Evolutionary conservation across 2,329 filamentous ascomycete genomes (phyloP).

Genomic region (Hypomyces perniciosus): DNA sequence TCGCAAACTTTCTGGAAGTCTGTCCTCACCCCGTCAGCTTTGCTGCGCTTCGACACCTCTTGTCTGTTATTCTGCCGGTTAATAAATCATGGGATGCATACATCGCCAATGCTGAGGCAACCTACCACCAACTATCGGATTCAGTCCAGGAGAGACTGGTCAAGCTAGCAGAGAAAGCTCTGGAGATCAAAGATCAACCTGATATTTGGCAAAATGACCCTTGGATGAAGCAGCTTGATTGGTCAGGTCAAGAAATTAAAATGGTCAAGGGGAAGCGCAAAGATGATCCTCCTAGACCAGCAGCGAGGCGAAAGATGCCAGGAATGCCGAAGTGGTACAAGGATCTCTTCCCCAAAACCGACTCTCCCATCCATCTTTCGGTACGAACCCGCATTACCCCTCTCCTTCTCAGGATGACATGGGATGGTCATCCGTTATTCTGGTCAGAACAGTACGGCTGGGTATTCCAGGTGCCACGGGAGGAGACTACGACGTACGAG

Average conservation of each 20-base stretch:
- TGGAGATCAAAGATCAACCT: conserved; percentile 64
- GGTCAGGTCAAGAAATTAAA: conserved; percentile 86
- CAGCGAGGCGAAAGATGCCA: conserved; percentile 81
- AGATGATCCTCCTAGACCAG: conserved; percentile 67
- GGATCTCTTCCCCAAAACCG: conserved; percentile 68
- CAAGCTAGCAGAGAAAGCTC: conserved; percentile 67
- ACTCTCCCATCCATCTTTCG: conserved; percentile 66
- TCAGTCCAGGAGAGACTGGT: conserved; percentile 73
- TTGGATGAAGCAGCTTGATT: conserved; percentile 91
- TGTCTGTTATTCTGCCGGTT: conserved; percentile 85
- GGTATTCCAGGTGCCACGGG: conserved; percentile 72
- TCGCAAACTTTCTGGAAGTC: conserved; percentile 79
- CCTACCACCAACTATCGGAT: conserved; percentile 69
- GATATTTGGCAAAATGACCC: conserved; percentile 72
- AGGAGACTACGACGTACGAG: conserved; percentile 58
- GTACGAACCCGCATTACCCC: conserved; percentile 86
- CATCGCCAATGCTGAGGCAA: conserved; percentile 74
- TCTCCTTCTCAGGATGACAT: conserved; percentile 73
- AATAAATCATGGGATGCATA: conserved; percentile 85
- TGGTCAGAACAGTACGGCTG: conserved; percentile 94
- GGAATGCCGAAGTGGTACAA: conserved; percentile 97
- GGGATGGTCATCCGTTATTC: conserved; percentile 82
- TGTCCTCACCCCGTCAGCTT: conserved; percentile 98
- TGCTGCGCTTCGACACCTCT: conserved; percentile 85
- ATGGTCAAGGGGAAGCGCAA: conserved; percentile 93